Base-by-base conservation (phyloP, 2,329 filamentous ascomycete genomes). In the Corinectria fuckeliana region DNA sequence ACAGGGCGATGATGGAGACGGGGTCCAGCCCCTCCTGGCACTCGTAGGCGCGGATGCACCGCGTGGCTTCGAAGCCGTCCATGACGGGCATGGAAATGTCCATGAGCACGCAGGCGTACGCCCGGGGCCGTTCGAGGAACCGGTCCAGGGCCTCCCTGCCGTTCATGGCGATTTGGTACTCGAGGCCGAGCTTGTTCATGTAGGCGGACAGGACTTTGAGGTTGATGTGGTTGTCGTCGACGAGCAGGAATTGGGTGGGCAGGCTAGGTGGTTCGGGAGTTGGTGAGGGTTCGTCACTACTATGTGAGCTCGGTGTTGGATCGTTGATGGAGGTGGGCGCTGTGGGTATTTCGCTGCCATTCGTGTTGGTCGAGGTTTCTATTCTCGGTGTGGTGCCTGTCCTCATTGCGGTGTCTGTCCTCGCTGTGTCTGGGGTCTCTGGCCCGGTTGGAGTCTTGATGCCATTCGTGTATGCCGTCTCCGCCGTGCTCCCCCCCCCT, bases 1-100 rank as follows among this genome's bases (percentile, higher is more conserved):
- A 84, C 1, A 87, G 71, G 0, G 82, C 83, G 25, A 86, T 80
- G 20, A 87, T 79, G 3, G 77, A 73, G 1, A 78, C 77, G 0
- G 79, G 78, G 0, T 72, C 60, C 0, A 83, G 66, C 0, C 75
- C 72, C 5, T 76, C 68, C 0, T 80, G 74, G 3, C 75, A 71
- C 65, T 87, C 85, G 30, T 82, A 75, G 1, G 77, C 75, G 1
- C 84, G 77, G 13, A 86, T 85, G n/a, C 75, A 73, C 1, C 79
- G 72, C 1, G 82, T 84, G 0, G 81, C 79, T 14, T 81, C 80
- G 3, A 84, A 77, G 0, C 82, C 82, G 60, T 87, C 80, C 67
- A 87, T 81, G 3, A 85, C 71, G 0, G 85, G 85, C 85, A 87
- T 87, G 53, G 79, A 84, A 1, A 86, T 80, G 62, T 87, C 84